Conservation (phyloP, 2,329 filamentous ascomycete genomes). For the Colletotrichum tropicale region DNA sequence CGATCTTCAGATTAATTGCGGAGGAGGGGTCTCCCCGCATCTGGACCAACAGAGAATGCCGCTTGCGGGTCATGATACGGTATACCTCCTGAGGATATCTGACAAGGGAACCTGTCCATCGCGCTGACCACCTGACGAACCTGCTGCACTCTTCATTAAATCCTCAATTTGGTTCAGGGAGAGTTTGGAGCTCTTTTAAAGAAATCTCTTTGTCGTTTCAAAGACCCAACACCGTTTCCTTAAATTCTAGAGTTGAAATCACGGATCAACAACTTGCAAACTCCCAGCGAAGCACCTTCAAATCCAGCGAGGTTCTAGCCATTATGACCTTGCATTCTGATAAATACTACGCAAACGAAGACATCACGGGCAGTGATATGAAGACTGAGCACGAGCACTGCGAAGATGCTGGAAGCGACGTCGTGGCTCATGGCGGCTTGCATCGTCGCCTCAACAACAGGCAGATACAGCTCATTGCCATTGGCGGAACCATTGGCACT, state of each 20-base stretch:
- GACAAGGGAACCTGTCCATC: background rate
- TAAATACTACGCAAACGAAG: background rate
- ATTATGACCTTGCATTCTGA: background rate
- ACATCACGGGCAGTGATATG: background rate
- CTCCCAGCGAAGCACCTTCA: background rate
- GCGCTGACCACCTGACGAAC: background rate
- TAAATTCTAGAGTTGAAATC: background rate
- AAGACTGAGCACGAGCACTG: background rate
- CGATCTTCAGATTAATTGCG: background rate
- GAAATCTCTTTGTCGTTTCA: background rate
- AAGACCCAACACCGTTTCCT: background rate
- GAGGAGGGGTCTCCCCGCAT: background rate
- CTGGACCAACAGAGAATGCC: background rate
- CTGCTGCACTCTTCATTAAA: background rate
- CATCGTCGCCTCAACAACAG: slow-evolving; percentile 36
- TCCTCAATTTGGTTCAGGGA: background rate
- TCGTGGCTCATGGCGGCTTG: slow-evolving; percentile 24
- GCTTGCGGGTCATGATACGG: too few relatives aligned
- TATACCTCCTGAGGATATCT: background rate
- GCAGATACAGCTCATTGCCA: slow-evolving; percentile 51
- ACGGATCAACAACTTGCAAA: background rate
- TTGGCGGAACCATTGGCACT: slow-evolving; percentile 52
- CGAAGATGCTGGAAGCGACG: background rate
- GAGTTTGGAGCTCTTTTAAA: background rate
- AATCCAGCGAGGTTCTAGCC: background rate